Conservation (phyloP, 768 basidiomycete species). For the Baorangia bicolor region DNA sequence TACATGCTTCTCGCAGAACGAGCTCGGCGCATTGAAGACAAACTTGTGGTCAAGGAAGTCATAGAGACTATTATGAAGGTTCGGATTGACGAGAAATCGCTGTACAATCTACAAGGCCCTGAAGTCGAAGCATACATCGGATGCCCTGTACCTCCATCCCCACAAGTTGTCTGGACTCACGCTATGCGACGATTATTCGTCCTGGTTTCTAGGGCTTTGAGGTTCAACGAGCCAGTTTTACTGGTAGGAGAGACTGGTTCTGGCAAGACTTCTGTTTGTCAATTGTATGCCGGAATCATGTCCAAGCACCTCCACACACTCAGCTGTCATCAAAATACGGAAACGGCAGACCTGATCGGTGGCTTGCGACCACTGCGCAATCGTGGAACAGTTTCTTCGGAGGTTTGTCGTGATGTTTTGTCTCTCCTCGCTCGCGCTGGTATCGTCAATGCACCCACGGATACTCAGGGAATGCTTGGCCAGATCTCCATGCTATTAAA, state of each 20-base stretch:
- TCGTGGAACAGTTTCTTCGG: slow-evolving; percentile 53
- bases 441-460: slow-evolving; percentile 23
- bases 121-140: slow-evolving; percentile 53
- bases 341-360: slow-evolving; percentile 95
- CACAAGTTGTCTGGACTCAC: slow-evolving; percentile 82
- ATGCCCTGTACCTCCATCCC: slow-evolving; percentile 45
- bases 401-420: slow-evolving; percentile 44
- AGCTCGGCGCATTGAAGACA: slow-evolving; percentile 81
- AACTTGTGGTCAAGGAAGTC: slow-evolving; percentile 84
- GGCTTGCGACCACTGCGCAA: slow-evolving; percentile 88
- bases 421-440: slow-evolving; percentile 44
- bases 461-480: slow-evolving; percentile 27
- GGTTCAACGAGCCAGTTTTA: slow-evolving; percentile 90
- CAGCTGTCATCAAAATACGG: slow-evolving; percentile 98
- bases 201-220: slow-evolving; percentile 79
- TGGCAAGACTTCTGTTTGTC: slow-evolving; percentile 97
- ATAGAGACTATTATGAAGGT: slow-evolving; percentile 90
- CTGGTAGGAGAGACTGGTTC: slow-evolving; percentile 97
- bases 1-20: slow-evolving; percentile 98
- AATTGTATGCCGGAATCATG: slow-evolving; percentile 73
- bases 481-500: slow-evolving; percentile 25
- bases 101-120: slow-evolving; percentile 61
- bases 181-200: slow-evolving; percentile 91
- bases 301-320: slow-evolving; percentile 64
- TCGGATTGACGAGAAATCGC: slow-evolving; percentile 62